Conservation (phyloP, 306 rosid genomes). For the Rubus idaeus region DNA sequence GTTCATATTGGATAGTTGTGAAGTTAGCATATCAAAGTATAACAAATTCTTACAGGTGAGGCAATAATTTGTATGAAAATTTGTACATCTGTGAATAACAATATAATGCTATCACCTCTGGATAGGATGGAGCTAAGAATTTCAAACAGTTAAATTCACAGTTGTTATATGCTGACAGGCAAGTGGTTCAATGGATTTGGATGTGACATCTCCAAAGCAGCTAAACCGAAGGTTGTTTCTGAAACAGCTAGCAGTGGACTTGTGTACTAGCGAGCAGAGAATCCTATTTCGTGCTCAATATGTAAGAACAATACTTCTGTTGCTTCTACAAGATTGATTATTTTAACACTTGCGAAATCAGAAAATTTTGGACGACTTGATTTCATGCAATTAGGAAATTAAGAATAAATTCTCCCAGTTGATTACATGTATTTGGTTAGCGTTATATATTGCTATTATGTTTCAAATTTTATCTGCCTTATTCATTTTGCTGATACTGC, state of each 20-base stretch:
- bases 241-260: constrained; percentile 86
- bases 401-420: background rate
- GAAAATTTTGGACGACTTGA: background rate
- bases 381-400: background rate
- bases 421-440: background rate
- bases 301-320: constrained; percentile 44
- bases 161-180: constrained; percentile 42
- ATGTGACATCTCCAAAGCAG: constrained; percentile 88
- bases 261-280: constrained; percentile 78
- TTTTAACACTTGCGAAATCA: background rate
- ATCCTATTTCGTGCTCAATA: constrained; percentile 87
- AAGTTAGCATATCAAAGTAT: constrained; percentile 85
- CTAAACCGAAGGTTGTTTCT: constrained; percentile 84
- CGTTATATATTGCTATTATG: background rate
- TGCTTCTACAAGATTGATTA: constrained; percentile 5
- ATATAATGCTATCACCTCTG: background rate
- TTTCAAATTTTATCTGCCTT: background rate
- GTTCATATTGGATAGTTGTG: constrained; percentile 78
- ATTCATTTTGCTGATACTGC: background rate
- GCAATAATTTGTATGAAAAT: background rate
- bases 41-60: constrained; percentile 81
- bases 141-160: background rate
- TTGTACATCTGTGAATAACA: background rate
- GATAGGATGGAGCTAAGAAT: background rate
- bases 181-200: constrained; percentile 94